Evolutionary conservation across 352 stramenopile genomes (phyloP).

Genomic region (Globisporangium solare): DNA sequence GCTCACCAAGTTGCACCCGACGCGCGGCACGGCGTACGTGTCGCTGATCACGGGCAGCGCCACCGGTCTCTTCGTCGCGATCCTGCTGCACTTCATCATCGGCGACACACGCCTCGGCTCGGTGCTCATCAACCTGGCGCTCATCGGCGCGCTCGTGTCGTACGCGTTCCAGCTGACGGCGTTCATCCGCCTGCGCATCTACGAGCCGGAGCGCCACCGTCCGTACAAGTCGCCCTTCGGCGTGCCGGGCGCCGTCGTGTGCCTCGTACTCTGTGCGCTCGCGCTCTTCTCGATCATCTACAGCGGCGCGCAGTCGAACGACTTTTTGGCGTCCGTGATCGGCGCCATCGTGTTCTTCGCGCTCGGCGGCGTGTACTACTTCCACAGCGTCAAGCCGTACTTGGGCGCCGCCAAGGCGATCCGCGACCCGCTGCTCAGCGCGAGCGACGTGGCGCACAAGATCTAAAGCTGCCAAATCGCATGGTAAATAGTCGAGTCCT

Average conservation of each 20-base stretch:
- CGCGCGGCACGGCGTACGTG: constrained; percentile 43
- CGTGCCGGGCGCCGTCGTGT: constrained; percentile 36
- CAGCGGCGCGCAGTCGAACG: constrained; percentile 43
- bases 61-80: constrained; percentile 37
- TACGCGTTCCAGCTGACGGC: constrained; percentile 51
- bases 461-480: constrained; percentile 1
- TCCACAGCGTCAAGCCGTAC: constrained; percentile 30
- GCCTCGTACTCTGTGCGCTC: constrained; percentile 35
- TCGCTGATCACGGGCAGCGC: constrained; percentile 43
- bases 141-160: constrained; percentile 64
- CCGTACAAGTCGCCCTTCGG: constrained; percentile 59
- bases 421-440: constrained; percentile 40
- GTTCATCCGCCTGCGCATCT: constrained; percentile 51
- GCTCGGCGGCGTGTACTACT: constrained; percentile 42
- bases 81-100: constrained; percentile 57
- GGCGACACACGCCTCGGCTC: constrained; percentile 51
- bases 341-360: constrained; percentile 50
- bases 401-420: constrained; percentile 25
- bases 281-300: constrained; percentile 67
- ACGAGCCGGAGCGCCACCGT: constrained; percentile 39
- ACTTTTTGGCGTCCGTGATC: constrained; percentile 59
- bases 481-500: too few species aligned
- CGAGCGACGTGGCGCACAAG: constrained; percentile 18
- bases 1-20: constrained; percentile 42
- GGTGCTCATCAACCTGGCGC: constrained; percentile 64